Evolutionary conservation across 345 rosid species (phyloP), one percentile per base, ranked within the genome.

Genomic region (Hibiscus tridactylites): DNA sequence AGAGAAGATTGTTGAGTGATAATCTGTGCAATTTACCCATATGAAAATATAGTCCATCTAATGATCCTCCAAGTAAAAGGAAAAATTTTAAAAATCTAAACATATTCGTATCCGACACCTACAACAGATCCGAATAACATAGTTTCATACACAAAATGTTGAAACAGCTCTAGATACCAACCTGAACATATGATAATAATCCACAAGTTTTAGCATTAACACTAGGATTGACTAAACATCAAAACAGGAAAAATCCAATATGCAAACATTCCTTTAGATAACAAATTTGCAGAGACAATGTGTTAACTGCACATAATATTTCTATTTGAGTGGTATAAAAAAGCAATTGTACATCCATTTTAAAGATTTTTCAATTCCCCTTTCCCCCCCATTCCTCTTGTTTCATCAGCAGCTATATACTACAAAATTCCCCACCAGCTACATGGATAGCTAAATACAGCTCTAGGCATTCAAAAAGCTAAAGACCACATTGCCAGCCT

Each of bases 321-420:
- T 47, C 12, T 67, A 3, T 28, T 67, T 15, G 37, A 46, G 10
- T 46, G 11, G 56, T 42, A 42, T 24, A 65, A 44, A 65, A 44
- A 24, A 44, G 17, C 49, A 13, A 65, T 65, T 65, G 69, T 21
- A 19, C 64, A 70, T 70, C 42, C 73, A 35, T 71, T 24, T 31
- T 17, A 8, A 39, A 57, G 54, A 1, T 39, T 44, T 44, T 21
- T 58, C 39, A 42, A n/a, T 60, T 13, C 42, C 26, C 9, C 26
- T 2, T 67, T 67, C n/a, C 21, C 52, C 33, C 53, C 49, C 67
- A 1, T 16, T 28, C 21, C 59, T 69, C 46, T 71, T 46, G 16
- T 61, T 39, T 39, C 53, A 59, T 58, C 54, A 5, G 39, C 54
- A 5, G 39, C 52, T 42, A 42, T 46, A 39, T 9, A 3, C 7